Conservation (phyloP, 2,329 filamentous ascomycete genomes). For the Xylaria sp. region DNA sequence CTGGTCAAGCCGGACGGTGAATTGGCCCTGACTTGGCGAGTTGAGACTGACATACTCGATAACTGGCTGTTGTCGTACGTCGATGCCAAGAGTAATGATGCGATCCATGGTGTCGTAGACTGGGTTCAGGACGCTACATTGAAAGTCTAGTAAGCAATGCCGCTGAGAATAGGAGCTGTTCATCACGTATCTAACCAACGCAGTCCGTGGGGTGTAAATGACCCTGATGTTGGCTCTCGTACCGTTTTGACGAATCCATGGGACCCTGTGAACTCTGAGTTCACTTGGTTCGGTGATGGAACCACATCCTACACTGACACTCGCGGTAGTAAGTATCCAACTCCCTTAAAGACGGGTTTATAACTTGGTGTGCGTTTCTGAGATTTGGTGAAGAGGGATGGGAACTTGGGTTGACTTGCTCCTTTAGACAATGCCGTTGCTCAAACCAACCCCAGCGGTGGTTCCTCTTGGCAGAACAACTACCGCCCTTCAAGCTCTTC, state of each 20-base stretch:
- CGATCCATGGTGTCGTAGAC: conserved; percentile 60
- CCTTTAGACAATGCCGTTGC: conserved; percentile 58
- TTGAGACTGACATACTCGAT: conserved; percentile 61
- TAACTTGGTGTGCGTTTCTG: not conserved
- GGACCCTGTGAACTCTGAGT: conserved; percentile 52
- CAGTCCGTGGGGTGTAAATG: conserved; percentile 59
- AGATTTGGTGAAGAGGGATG: not conserved
- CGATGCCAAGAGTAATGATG: conserved; percentile 52
- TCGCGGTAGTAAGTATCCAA: conserved; percentile 50
- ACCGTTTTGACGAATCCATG: conserved; percentile 54
- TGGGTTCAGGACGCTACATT: conserved; percentile 62
- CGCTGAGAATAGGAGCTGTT: not conserved
- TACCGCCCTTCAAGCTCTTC: conserved; percentile 53
- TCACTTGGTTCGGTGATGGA: conserved; percentile 60
- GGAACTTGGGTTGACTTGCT: not conserved
- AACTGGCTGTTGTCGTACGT: conserved; percentile 67
- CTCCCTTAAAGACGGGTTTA: not conserved
- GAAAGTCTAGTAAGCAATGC: conserved; percentile 54
- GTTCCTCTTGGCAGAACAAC: conserved; percentile 51
- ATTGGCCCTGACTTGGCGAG: conserved; percentile 59
- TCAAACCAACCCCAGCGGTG: conserved; percentile 56
- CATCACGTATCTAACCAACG: conserved; percentile 17
- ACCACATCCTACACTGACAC: conserved; percentile 55
- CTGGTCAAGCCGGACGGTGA: conserved; percentile 53
- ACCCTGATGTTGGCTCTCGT: conserved; percentile 57